phyloP scores from a whole-genome alignment of 2,329 filamentous ascomycete species.

The Aspergillus sp. region DNA sequence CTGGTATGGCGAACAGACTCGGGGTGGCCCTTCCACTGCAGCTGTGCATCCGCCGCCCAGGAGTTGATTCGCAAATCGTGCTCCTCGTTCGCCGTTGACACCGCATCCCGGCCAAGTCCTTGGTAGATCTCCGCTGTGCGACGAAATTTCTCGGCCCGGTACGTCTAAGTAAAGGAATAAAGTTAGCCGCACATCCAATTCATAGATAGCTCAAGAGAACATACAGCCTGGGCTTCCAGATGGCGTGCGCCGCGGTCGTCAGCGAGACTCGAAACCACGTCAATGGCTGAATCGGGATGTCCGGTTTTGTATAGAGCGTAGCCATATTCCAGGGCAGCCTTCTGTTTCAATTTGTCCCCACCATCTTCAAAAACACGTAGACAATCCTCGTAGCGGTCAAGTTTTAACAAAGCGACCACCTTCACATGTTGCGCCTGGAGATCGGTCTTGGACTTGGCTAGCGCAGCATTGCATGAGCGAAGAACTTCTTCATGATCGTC shows the following conservation, averaged over 20 bases:
- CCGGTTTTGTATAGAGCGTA: constrained; percentile 65
- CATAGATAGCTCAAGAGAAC: constrained; percentile 1
- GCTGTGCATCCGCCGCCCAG: constrained; percentile 61
- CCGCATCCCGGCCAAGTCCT: constrained; percentile 45
- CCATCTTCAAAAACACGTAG: constrained; percentile 56
- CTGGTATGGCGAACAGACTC: constrained; percentile 54
- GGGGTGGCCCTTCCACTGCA: constrained; percentile 59
- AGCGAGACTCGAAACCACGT: constrained; percentile 46
- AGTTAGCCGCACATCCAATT: not conserved
- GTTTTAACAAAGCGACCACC: constrained; percentile 60
- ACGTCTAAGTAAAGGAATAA: constrained; percentile 36
- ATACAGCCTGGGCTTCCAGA: constrained; percentile 62
- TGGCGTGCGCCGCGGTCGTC: constrained; percentile 55
- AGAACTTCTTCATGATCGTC: constrained; percentile 64
- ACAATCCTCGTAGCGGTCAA: constrained; percentile 64
- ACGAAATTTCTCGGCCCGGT: constrained; percentile 61
- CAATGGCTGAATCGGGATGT: constrained; percentile 54
- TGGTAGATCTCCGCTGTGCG: constrained; percentile 56
- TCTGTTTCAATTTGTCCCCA: constrained; percentile 55
- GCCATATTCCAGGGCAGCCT: constrained; percentile 59
- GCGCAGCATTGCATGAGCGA: constrained; percentile 55
- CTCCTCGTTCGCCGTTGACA: constrained; percentile 49
- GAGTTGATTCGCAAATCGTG: constrained; percentile 63
- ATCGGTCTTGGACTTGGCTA: constrained; percentile 60
- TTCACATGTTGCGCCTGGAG: constrained; percentile 59